A percentile compares a stretch with the other conserved stretches of the same genome.
Evolutionary conservation across 148 eudicot genomes (phyloP).

Genomic region (Vaccinium macrocarpon): DNA sequence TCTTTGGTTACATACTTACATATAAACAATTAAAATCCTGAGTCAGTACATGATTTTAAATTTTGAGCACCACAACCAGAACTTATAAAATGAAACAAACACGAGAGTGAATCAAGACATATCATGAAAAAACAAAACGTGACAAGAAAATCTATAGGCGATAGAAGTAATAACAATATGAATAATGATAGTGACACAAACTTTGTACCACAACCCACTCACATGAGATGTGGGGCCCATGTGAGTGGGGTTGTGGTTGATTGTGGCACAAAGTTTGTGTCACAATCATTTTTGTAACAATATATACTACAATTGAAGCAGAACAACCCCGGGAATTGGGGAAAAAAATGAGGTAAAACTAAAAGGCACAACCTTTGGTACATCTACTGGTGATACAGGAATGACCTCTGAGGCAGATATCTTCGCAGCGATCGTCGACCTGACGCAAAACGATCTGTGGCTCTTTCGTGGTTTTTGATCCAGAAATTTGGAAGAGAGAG

Average conservation of each 20-base stretch:
- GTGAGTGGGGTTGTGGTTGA: too few species aligned
- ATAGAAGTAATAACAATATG: not conserved
- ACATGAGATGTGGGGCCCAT: too few species aligned
- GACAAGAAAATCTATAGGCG: not conserved
- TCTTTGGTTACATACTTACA: not conserved
- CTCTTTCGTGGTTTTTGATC: slow-evolving; percentile 9
- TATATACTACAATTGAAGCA: not conserved
- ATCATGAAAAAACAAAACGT: not conserved
- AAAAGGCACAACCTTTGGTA: slow-evolving; percentile 30
- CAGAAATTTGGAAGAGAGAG: slow-evolving; percentile 25
- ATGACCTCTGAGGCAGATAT: slow-evolving; percentile 39
- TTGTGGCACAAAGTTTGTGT: too few species aligned
- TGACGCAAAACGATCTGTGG: slow-evolving; percentile 11
- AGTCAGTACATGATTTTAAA: not conserved
- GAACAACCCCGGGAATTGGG: not conserved
- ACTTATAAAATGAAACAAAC: not conserved
- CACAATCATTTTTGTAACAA: too few species aligned
- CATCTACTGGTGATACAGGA: slow-evolving; percentile 67
- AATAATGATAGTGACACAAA: too few species aligned
- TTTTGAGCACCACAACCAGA: not conserved
- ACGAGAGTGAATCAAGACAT: not conserved
- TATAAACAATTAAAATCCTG: not conserved
- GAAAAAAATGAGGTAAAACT: not conserved
- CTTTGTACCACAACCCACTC: too few species aligned
- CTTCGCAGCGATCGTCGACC: slow-evolving; percentile 28